phyloP scores from a whole-genome alignment of 2,329 filamentous ascomycete genomes.

The Chalaropsis thielavioides region DNA sequence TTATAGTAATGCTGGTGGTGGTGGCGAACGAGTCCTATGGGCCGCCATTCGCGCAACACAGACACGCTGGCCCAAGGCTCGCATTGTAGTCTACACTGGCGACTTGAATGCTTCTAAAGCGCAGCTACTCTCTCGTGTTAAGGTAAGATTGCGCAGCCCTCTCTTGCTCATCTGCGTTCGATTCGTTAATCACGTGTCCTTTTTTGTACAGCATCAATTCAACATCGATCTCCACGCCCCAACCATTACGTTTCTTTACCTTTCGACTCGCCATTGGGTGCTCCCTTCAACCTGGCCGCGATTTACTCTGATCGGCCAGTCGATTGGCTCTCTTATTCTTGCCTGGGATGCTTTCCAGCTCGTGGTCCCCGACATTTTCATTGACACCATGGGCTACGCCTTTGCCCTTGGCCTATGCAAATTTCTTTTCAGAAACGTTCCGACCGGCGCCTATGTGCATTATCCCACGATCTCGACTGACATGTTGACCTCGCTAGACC shows the following conservation, averaged over 20 bases:
- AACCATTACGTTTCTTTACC: conserved; percentile 76
- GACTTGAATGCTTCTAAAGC: conserved; percentile 79
- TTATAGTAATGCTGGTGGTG: conserved; percentile 77
- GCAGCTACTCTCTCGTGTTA: conserved; percentile 61
- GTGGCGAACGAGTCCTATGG: conserved; percentile 92
- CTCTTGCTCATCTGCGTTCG: not conserved
- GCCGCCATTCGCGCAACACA: conserved; percentile 87
- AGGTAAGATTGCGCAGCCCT: conserved; percentile 34
- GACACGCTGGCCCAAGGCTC: conserved; percentile 70
- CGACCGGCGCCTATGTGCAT: conserved; percentile 88
- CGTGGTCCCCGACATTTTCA: conserved; percentile 79
- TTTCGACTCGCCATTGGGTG: conserved; percentile 75
- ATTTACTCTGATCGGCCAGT: conserved; percentile 90
- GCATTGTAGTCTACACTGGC: conserved; percentile 88
- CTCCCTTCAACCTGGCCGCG: conserved; percentile 76
- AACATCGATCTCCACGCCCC: conserved; percentile 80
- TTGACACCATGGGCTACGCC: conserved; percentile 97
- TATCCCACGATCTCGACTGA: conserved; percentile 98
- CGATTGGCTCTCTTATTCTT: conserved; percentile 70
- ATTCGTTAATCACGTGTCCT: conserved; percentile 16
- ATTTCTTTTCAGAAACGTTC: conserved; percentile 62
- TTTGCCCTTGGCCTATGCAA: conserved; percentile 76
- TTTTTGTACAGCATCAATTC: conserved; percentile 54
- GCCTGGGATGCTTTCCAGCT: conserved; percentile 89
- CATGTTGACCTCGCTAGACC: conserved; percentile 76